Evolutionary conservation across 768 basidiomycete genomes (phyloP), one percentile per base, ranked within the genome.

Genomic region (Rubroboletus satanas): DNA sequence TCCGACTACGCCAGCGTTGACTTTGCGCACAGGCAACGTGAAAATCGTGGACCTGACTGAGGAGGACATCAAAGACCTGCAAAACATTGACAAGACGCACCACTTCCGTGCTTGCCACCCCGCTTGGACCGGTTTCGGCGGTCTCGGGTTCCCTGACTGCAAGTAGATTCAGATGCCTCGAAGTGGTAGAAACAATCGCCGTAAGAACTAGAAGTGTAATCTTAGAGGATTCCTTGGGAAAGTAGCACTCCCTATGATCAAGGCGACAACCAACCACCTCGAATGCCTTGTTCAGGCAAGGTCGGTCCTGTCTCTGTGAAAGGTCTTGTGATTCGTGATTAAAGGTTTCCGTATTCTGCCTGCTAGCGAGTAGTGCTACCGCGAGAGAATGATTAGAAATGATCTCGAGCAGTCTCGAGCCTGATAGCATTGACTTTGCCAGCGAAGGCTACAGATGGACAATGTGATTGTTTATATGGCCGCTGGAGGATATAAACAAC

Each of bases 81-180:
- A 80, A 26, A 70, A 64, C 17, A 83, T 90, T 46, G 77, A 85
- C 71, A 81, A 87, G 73, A 80, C 76, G 4, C 66, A 71, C 45
- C 80, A 82, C 66, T 84, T 84, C 80, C 80, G 85, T 53, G 83
- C 78, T 49, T 87, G 84, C 71, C 77, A 79, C 61, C 84, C 85
- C 11, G 65, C 69, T 52, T 87, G 83, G 84, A 81, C 83, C 44
- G 82, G 82, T 53, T 85, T 79, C 73, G 84, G 84, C 21, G 4
- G 59, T 55, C 77, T 87, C 41, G 83, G 84, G 10, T 84, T 87
- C 78, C 75, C 77, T 29, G 81, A 84, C 64, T 78, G 80, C 73
- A 66, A 71, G 61, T 73, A 61, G 55, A 56, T 41, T 32, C 12
- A n/a, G 36, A 29, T 28, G 10, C n/a, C 21, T 32, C 29, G 17